Evolutionary conservation across 306 rosid species (phyloP).

Genomic region (Spatholobus suberectus): DNA sequence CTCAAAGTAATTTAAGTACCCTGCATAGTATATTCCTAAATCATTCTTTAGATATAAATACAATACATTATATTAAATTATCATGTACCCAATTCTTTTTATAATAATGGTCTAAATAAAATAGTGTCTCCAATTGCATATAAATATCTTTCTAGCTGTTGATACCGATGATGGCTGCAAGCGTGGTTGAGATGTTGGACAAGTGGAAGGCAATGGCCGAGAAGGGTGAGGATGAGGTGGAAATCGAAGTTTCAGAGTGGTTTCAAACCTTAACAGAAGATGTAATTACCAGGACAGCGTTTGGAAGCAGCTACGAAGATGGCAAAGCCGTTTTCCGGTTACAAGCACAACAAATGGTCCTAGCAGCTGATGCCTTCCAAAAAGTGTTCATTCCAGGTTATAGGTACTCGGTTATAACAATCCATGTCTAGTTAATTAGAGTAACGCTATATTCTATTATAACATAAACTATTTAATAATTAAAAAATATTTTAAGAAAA

Average conservation of each 20-base stretch:
- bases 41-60: not conserved
- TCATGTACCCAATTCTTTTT: not conserved
- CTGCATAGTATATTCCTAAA: not conserved
- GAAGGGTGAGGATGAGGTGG: conserved; percentile 67
- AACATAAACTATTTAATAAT: no score
- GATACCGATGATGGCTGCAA: conserved; percentile 74
- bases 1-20: conserved; percentile 58
- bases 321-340: conserved; percentile 77
- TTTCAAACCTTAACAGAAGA: conserved; percentile 78
- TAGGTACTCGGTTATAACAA: conserved; percentile 44
- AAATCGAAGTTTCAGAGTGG: conserved; percentile 77
- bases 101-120: not conserved
- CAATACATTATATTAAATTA: not conserved
- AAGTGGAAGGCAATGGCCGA: conserved; percentile 58
- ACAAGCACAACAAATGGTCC: conserved; percentile 75
- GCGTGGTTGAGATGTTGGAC: conserved; percentile 69
- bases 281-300: conserved; percentile 64
- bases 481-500: no score
- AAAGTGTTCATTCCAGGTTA: conserved; percentile 84
- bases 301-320: conserved; percentile 79
- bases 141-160: conserved; percentile 44
- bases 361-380: conserved; percentile 78
- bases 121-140: not conserved
- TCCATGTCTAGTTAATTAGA: not conserved
- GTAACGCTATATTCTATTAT: no score